A percentile compares a stretch with the other conserved stretches of the same genome.
These are phyloP conservation scores for Penicillium goetzii DNA, from an alignment of 495 filamentous ascomycete species.

Conservation along the genomic window DNA sequence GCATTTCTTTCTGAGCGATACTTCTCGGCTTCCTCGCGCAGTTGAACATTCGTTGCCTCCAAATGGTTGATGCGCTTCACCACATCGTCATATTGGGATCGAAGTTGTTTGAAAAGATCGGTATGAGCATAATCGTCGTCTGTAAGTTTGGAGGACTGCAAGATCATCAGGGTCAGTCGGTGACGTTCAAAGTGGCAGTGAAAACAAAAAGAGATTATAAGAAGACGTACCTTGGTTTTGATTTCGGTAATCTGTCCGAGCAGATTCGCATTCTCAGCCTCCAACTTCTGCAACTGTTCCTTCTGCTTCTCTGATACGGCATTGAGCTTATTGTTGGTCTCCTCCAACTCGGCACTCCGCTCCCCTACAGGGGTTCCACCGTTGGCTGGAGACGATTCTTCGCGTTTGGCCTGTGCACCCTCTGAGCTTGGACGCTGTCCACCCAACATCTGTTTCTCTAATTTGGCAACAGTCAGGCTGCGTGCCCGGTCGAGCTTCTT, in stretches of 20 bases:
- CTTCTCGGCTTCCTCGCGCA: slow-evolving; percentile 84
- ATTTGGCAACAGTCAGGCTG: slow-evolving; percentile 85
- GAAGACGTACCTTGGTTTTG: slow-evolving; percentile 54
- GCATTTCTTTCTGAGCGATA: slow-evolving; percentile 81
- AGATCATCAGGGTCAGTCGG: slow-evolving; percentile 17
- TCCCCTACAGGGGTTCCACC: slow-evolving; percentile 57
- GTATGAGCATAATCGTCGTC: slow-evolving; percentile 94
- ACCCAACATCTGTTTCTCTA: slow-evolving; percentile 82
- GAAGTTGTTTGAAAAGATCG: slow-evolving; percentile 89
- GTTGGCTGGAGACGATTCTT: slow-evolving; percentile 55
- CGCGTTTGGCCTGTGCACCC: slow-evolving; percentile 58
- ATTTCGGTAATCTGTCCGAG: slow-evolving; percentile 76
- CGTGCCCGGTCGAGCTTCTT: slow-evolving; percentile 87
- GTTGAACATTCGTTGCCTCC: slow-evolving; percentile 82
- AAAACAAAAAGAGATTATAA: background rate
- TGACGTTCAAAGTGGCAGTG: background rate
- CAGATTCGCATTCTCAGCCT: slow-evolving; percentile 78
- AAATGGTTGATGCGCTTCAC: slow-evolving; percentile 89
- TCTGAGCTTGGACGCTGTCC: slow-evolving; percentile 54
- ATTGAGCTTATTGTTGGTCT: slow-evolving; percentile 70
- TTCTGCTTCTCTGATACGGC: slow-evolving; percentile 80
- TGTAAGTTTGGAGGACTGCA: slow-evolving; percentile 65
- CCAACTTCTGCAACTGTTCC: slow-evolving; percentile 77
- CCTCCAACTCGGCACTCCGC: slow-evolving; percentile 62
- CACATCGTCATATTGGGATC: slow-evolving; percentile 87